Evolutionary conservation across 75 land plant species (phyloP).

Genomic region (Larix kaempferi): DNA sequence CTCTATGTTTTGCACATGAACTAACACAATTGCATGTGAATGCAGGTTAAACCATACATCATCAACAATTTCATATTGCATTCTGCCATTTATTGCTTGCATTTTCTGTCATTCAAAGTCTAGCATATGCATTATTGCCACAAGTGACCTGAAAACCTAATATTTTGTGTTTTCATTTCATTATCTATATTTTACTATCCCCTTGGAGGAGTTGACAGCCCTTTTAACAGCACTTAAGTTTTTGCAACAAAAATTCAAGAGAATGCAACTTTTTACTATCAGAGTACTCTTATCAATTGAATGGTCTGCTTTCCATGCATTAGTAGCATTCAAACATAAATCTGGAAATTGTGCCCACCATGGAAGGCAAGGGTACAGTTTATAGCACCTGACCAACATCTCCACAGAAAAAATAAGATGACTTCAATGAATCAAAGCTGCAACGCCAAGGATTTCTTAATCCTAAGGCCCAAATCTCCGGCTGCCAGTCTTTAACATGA

Average conservation of each 20-base stretch:
- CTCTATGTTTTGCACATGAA: neutral
- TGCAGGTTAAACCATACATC: neutral
- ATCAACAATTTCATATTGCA: neutral
- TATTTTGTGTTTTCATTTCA: neutral
- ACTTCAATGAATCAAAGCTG: constrained; percentile 78
- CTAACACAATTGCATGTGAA: neutral
- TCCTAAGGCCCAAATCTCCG: constrained; percentile 92
- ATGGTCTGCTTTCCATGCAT: neutral
- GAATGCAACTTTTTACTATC: neutral
- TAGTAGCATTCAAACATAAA: neutral
- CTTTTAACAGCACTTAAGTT: neutral
- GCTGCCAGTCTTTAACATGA: constrained; percentile 34
- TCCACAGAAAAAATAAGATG: constrained; percentile 79
- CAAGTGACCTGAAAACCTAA: neutral
- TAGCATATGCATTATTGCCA: neutral
- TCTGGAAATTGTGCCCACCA: neutral
- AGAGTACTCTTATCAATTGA: constrained; percentile 2
- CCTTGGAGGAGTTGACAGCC: neutral
- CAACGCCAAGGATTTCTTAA: constrained; percentile 99
- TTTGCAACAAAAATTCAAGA: neutral
- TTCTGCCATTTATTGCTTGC: neutral
- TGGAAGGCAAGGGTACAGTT: neutral
- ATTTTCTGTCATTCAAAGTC: neutral
- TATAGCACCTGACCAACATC: constrained; percentile 89
- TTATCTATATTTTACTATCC: neutral